Base-by-base conservation (phyloP, 1,139 yeast species). In the Diutina neorugosa region DNA sequence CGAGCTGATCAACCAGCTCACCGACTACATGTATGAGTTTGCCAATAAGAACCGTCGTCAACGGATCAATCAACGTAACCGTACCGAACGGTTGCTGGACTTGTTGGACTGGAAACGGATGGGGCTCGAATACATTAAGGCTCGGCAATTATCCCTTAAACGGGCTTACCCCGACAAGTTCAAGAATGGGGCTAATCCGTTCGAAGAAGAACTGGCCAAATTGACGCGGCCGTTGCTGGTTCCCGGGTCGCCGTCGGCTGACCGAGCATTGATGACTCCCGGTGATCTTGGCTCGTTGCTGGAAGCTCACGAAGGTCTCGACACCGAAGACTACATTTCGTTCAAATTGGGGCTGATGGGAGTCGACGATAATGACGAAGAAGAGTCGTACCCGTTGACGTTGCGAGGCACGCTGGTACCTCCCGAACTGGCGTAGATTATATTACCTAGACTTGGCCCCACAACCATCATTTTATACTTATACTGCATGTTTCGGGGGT, bases 231-330 rank as follows among this genome's bases (percentile, higher is more conserved):
- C 98, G 14, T 75, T 93, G 61, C 85, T 95, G 56, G 98, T 89
- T 16, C 98, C 98, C 2, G 98, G 98, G 1, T 90, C 97, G 16
- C 98, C 98, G 55, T 73, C 89, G 58, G 65, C 72, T 42, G 72
- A 69, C 59, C 62, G 78, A 52, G 84, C 88, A 18, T 69, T 81
- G 60, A 90, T 89, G 96, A 93, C 98, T 1, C 98, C 98, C 0
- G 98, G 98, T 52, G 98, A 93, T 67, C 78, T 93, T 60, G 98
- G 98, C n/a, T 84, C 96, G 12, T 74, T 93, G 62, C 97, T 89
- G 68, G 98, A 93, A 66, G 89, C 89, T 44, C 78, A 79, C 55
- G 86, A 84, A 64, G 70, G 76, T 1, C 77, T 89, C 54, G 82
- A 84, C 59, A 84, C 88, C 44, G 94, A 85, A 54, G 96, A 88